Conservation (phyloP, 1,284 basidiomycete species). For the Malassezia equina region DNA sequence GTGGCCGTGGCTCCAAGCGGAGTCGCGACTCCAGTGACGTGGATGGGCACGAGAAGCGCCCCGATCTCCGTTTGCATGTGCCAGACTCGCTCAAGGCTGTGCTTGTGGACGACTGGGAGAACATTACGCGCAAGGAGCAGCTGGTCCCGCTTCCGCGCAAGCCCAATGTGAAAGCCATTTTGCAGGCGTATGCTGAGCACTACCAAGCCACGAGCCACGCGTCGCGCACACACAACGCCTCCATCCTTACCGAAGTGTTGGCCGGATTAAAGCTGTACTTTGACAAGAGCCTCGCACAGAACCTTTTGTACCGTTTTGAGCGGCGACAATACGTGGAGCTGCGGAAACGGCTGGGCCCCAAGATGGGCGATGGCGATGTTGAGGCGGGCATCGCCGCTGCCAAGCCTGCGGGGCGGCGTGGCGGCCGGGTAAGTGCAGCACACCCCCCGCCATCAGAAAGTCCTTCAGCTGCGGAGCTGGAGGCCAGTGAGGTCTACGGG, state of each 20-base stretch:
- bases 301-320: conserved; percentile 87
- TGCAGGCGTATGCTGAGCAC: conserved; percentile 60
- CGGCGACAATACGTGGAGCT: conserved; percentile 79
- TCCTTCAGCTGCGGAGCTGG: conserved; percentile 50
- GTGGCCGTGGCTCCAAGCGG: conserved; percentile 17
- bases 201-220: conserved; percentile 17
- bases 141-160: conserved; percentile 73
- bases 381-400: conserved; percentile 49
- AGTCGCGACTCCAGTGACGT: conserved; percentile 44
- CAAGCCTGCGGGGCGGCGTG: conserved; percentile 18
- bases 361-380: conserved; percentile 44
- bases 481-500: conserved; percentile 84
- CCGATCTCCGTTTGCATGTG: conserved; percentile 80
- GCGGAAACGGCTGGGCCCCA: conserved; percentile 59
- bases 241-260: conserved; percentile 65
- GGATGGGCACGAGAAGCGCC: conserved; percentile 58
- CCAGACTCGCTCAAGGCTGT: conserved; percentile 79
- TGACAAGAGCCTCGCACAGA: conserved; percentile 77
- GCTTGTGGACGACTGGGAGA: conserved; percentile 96
- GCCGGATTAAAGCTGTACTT: conserved; percentile 88
- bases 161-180: conserved; percentile 68
- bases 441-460: not conserved
- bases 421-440: not conserved
- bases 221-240: conserved; percentile 46
- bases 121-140: conserved; percentile 85